phyloP scores from a whole-genome alignment of 2,329 filamentous ascomycete genomes.

The Aspergillus flavus region DNA sequence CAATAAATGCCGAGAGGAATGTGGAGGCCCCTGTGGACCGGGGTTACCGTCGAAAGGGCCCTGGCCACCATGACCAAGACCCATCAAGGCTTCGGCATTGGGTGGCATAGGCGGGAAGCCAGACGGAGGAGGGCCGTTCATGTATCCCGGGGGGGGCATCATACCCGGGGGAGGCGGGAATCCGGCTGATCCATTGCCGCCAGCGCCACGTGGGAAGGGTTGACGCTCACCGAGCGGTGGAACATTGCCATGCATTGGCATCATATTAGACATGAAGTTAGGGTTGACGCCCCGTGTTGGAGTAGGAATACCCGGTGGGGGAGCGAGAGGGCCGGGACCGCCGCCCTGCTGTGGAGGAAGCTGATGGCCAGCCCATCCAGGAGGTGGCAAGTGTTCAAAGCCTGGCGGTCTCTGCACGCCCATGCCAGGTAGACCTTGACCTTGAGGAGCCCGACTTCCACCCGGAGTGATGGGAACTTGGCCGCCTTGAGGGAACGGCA shows the following conservation, averaged over 20 bases:
- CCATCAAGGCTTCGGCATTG: slow-evolving; percentile 42
- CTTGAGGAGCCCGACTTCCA: slow-evolving; percentile 36
- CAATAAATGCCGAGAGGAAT: slow-evolving; percentile 44
- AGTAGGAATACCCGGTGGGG: slow-evolving; percentile 43
- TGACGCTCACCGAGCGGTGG: slow-evolving; percentile 40
- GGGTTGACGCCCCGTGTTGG: slow-evolving; percentile 41
- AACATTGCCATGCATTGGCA: slow-evolving; percentile 39
- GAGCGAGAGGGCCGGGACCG: slow-evolving; percentile 36
- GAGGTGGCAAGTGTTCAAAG: slow-evolving; percentile 45
- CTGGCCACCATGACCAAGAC: slow-evolving; percentile 37
- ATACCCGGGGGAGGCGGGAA: slow-evolving; percentile 46
- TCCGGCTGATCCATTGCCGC: slow-evolving; percentile 28
- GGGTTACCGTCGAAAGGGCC: slow-evolving; percentile 39
- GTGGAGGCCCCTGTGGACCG: slow-evolving; percentile 41
- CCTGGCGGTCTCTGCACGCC: slow-evolving; percentile 49
- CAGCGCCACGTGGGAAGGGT: slow-evolving; percentile 39
- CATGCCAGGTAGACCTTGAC: slow-evolving; percentile 37
- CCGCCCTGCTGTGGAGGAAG: slow-evolving; percentile 39
- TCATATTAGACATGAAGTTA: slow-evolving; percentile 39
- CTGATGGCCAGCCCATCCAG: slow-evolving; percentile 42
- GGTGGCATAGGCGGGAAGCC: slow-evolving; percentile 45
- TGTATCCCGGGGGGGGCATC: slow-evolving; percentile 50
- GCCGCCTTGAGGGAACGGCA: slow-evolving; percentile 38
- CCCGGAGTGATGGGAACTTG: slow-evolving; percentile 40
- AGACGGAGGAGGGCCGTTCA: slow-evolving; percentile 44